Percentiles rank a stretch among this genome's conserved stretches.
phyloP scores from a whole-genome alignment of 306 rosid species.

The Myrica gale region DNA sequence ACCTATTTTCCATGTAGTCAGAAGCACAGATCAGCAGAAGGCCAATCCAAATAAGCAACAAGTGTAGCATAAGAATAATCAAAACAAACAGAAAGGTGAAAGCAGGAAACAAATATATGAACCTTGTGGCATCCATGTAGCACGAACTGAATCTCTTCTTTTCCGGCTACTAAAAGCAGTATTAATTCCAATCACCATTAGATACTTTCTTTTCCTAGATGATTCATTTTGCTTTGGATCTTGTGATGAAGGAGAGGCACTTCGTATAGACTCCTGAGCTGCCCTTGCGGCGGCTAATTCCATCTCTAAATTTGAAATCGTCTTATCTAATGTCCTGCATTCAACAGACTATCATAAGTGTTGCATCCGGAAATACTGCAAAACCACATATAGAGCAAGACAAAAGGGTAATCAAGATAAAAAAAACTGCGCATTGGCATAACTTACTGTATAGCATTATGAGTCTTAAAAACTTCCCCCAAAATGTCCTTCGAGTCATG shows the following conservation, averaged over 20 bases:
- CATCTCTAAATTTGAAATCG: slow-evolving; percentile 91
- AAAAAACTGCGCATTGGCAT: background rate
- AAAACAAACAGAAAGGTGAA: background rate
- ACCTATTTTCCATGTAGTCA: slow-evolving; percentile 51
- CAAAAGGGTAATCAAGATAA: background rate
- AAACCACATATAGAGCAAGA: slow-evolving; percentile 16
- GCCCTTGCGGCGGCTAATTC: slow-evolving; percentile 93
- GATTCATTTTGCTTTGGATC: slow-evolving; percentile 44
- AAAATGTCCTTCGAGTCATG: slow-evolving; percentile 53
- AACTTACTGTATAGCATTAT: slow-evolving; percentile 77
- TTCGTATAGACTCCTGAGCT: slow-evolving; percentile 67
- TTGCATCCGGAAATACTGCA: background rate
- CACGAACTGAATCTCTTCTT: slow-evolving; percentile 96
- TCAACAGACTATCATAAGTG: slow-evolving; percentile 11
- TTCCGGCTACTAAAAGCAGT: slow-evolving; percentile 98
- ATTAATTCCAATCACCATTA: slow-evolving; percentile 91
- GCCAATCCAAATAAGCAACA: slow-evolving; percentile 12
- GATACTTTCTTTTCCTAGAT: slow-evolving; percentile 61
- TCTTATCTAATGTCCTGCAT: slow-evolving; percentile 77
- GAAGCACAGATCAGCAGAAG: slow-evolving; percentile 41
- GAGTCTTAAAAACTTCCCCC: slow-evolving; percentile 62
- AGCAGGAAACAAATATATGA: slow-evolving; percentile 15
- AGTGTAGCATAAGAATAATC: background rate
- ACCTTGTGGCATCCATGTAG: slow-evolving; percentile 99
- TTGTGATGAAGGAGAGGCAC: slow-evolving; percentile 66